Conservation (phyloP, 129 eudicot species). For the Escallonia rubra region DNA sequence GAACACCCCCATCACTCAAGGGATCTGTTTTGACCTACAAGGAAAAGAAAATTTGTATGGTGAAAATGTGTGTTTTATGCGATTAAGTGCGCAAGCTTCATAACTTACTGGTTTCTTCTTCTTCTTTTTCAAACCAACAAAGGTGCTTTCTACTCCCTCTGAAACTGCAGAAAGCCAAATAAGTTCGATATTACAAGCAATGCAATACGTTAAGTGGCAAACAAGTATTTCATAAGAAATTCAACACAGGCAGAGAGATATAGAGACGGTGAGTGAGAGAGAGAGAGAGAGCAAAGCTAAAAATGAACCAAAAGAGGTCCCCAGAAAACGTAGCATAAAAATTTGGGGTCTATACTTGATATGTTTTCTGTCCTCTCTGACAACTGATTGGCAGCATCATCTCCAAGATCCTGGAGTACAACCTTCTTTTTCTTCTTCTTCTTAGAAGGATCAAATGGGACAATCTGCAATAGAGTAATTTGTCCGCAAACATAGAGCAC, state of each 20-base stretch:
- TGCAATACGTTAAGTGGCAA: not conserved
- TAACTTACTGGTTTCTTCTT: constrained; percentile 63
- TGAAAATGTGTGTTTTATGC: not conserved
- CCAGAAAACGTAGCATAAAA: too few species aligned
- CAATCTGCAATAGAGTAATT: constrained; percentile 25
- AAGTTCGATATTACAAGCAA: not conserved
- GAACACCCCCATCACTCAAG: constrained; percentile 39
- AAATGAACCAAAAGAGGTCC: too few species aligned
- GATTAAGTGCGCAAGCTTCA: not conserved
- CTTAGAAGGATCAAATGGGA: constrained; percentile 46
- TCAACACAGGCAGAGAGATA: too few species aligned
- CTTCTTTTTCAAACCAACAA: constrained; percentile 73
- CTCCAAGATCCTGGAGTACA: constrained; percentile 20
- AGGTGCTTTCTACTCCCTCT: constrained; percentile 55
- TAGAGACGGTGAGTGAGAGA: too few species aligned
- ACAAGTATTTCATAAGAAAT: not conserved
- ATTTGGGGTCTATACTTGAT: constrained; percentile 21
- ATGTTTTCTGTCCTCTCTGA: constrained; percentile 24
- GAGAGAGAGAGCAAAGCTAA: too few species aligned
- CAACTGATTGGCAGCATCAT: constrained; percentile 8
- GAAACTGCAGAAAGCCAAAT: constrained; percentile 23
- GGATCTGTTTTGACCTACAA: constrained; percentile 50
- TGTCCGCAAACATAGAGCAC: not conserved
- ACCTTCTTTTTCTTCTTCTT: constrained; percentile 51
- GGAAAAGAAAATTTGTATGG: not conserved